Percentiles rank a stretch among this genome's conserved stretches.
Conservation (phyloP, 306 rosid species). For the Quercus engelmannii region DNA sequence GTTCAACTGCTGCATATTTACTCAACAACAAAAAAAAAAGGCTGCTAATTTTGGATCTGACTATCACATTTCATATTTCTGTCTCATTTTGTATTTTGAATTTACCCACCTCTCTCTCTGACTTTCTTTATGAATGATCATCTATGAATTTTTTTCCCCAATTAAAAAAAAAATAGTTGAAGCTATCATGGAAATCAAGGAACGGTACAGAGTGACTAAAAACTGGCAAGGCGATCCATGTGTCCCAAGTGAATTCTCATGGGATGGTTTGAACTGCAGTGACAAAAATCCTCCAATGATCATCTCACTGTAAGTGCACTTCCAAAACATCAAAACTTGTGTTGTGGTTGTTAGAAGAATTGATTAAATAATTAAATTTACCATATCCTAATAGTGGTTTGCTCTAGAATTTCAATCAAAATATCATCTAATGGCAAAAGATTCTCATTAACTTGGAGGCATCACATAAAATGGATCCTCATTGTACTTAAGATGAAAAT, state of each 20-base stretch:
- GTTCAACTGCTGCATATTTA: too few species aligned
- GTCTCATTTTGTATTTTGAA: too few species aligned
- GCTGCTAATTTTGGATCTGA: background rate
- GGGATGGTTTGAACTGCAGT: constrained; percentile 35
- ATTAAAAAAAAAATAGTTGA: constrained; percentile 9
- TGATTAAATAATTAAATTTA: too few species aligned
- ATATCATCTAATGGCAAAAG: too few species aligned
- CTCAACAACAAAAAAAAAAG: too few species aligned
- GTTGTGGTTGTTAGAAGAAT: constrained; percentile 7
- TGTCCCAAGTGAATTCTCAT: constrained; percentile 7
- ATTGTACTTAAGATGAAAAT: too few species aligned
- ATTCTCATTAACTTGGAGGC: too few species aligned
- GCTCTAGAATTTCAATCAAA: constrained; percentile 10
- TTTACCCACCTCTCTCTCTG: too few species aligned
- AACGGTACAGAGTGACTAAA: constrained; percentile 4
- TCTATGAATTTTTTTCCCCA: background rate
- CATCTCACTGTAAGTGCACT: background rate
- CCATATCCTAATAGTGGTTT: background rate
- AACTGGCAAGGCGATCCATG: constrained; percentile 53
- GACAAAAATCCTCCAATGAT: background rate
- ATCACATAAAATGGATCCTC: too few species aligned
- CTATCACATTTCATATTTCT: too few species aligned
- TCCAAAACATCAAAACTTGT: background rate
- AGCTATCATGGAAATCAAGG: constrained; percentile 27
- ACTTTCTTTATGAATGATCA: background rate